Conservation (phyloP, 2,329 filamentous ascomycete genomes). For the Alternaria arbusti region DNA sequence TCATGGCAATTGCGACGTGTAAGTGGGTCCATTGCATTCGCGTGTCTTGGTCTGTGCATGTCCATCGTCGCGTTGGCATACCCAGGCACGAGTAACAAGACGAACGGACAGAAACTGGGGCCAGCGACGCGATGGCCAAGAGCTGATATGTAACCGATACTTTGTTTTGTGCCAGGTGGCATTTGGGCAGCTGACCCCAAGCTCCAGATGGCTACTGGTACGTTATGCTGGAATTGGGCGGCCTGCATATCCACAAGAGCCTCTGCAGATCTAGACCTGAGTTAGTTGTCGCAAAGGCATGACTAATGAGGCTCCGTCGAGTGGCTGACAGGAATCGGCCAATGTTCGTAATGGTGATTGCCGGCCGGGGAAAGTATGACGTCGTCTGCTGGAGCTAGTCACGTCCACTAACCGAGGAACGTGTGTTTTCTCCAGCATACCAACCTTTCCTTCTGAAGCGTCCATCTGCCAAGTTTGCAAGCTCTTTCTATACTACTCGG, state of each 20-base stretch:
- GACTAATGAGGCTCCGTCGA: constrained; percentile 9
- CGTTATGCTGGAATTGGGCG: neutral
- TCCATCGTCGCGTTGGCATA: neutral
- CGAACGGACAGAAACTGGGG: neutral
- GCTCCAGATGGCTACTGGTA: neutral
- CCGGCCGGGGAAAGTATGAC: constrained; percentile 6
- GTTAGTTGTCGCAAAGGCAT: neutral
- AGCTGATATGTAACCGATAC: neutral
- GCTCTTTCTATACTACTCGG: neutral
- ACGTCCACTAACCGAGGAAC: constrained; percentile 15
- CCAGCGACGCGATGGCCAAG: neutral
- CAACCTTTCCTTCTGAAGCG: constrained; percentile 3
- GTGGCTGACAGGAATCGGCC: constrained; percentile 2
- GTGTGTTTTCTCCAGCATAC: constrained; percentile 11
- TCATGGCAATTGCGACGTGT: neutral
- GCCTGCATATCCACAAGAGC: neutral
- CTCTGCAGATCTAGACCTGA: neutral
- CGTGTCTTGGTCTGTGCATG: neutral
- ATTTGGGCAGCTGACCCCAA: neutral
- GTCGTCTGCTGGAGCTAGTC: constrained; percentile 12
- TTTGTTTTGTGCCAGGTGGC: neutral
- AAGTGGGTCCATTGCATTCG: neutral
- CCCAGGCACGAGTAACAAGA: neutral
- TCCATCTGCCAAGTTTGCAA: constrained; percentile 1
- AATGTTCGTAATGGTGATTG: constrained; percentile 17